Conservation (phyloP, 108 stramenopile species). For the Phaeodactylum tricornutum region DNA sequence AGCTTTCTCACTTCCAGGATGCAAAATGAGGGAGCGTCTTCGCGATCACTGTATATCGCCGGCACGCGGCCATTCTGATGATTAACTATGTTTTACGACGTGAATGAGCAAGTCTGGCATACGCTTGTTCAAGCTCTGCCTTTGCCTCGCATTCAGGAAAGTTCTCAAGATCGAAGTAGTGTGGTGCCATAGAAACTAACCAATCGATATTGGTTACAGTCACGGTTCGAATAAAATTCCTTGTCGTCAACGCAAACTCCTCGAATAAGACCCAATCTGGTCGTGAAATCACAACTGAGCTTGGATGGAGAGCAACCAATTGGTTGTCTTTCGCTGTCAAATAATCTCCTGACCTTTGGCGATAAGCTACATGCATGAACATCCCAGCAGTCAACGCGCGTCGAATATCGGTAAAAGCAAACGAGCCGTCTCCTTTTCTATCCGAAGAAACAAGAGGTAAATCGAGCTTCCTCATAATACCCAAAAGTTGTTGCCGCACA, state of each 20-base stretch:
- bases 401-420: constrained; percentile 86
- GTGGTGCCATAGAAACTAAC: constrained; percentile 94
- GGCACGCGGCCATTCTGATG: too few species aligned
- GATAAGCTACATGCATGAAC: constrained; percentile 96
- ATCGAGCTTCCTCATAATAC: constrained; percentile 85
- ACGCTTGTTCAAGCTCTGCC: constrained; percentile 70
- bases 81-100: background rate
- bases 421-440: constrained; percentile 60
- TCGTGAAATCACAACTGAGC: constrained; percentile 81
- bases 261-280: constrained; percentile 98
- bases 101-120: constrained; percentile 47
- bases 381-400: constrained; percentile 83
- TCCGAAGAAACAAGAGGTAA: constrained; percentile 82
- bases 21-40: too few species aligned
- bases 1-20: too few species aligned
- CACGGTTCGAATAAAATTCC: constrained; percentile 97
- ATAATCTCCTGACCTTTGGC: constrained; percentile 89
- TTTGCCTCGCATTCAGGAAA: constrained; percentile 95
- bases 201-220: constrained; percentile 90
- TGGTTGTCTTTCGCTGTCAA: constrained; percentile 99
- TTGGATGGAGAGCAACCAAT: constrained; percentile 90
- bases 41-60: too few species aligned
- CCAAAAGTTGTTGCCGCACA: constrained; percentile 82
- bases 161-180: constrained; percentile 97
- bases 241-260: constrained; percentile 96